Evolutionary conservation across 108 stramenopile species (phyloP).

Genomic region (Schizochytrium sp.): DNA sequence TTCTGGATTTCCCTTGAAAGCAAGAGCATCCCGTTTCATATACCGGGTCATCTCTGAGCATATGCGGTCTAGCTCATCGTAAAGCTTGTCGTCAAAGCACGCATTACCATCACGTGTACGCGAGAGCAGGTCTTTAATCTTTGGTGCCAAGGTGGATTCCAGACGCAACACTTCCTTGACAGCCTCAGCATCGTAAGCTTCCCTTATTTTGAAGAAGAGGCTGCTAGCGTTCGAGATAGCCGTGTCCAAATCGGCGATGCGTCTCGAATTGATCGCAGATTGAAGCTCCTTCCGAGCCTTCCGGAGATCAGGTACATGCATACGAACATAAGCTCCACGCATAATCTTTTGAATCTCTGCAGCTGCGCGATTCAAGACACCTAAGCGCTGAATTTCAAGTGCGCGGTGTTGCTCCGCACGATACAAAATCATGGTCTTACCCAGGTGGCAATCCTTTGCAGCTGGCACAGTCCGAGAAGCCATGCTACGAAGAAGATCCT

Average conservation of each 20-base stretch:
- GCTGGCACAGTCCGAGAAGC: neutral
- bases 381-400: constrained; percentile 75
- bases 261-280: neutral
- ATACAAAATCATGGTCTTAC: constrained; percentile 78
- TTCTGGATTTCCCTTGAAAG: constrained; percentile 2
- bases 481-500: constrained; percentile 48
- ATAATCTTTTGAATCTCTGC: constrained; percentile 34
- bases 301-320: constrained; percentile 34
- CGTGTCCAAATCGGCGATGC: neutral
- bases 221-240: neutral
- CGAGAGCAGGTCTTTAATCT: neutral
- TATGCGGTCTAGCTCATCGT: constrained; percentile 14
- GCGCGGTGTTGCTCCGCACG: constrained; percentile 76
- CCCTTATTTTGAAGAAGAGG: constrained; percentile 51
- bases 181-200: constrained; percentile 57
- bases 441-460: constrained; percentile 65
- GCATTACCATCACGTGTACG: neutral
- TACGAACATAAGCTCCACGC: constrained; percentile 55
- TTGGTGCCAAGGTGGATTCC: constrained; percentile 19
- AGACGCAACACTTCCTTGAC: constrained; percentile 37
- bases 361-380: constrained; percentile 65
- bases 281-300: constrained; percentile 7
- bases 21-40: neutral
- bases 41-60: constrained; percentile 43
- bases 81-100: constrained; percentile 50